phyloP scores from a whole-genome alignment of 176 grass and related monocot genomes.

The Avena insularis region DNA sequence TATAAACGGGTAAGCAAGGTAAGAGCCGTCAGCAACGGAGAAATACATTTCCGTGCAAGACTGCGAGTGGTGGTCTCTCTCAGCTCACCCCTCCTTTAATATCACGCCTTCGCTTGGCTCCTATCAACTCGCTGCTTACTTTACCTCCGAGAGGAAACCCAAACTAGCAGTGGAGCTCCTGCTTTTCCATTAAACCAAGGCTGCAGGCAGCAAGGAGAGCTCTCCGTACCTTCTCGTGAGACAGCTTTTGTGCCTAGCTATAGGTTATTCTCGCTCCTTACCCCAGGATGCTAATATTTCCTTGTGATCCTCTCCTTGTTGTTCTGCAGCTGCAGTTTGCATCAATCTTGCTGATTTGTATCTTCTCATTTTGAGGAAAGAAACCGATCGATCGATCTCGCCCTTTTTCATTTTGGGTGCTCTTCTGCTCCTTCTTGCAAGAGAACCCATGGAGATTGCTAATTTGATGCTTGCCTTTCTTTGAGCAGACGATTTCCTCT shows the following conservation, averaged over 20 bases:
- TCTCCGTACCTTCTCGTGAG: neutral
- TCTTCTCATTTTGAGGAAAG: constrained; percentile 48
- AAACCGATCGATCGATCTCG: neutral
- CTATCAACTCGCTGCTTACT: constrained; percentile 42
- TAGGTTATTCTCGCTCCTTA: constrained; percentile 47
- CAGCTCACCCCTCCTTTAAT: constrained; percentile 25
- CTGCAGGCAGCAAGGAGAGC: neutral
- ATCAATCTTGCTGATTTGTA: constrained; percentile 27
- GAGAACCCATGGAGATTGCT: no score
- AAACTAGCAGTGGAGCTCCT: constrained; percentile 26
- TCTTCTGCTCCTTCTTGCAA: neutral
- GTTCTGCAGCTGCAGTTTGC: constrained; percentile 28
- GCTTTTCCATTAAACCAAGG: constrained; percentile 51
- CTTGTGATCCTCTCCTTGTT: constrained; percentile 16
- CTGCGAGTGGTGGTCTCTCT: neutral
- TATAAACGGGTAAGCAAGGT: constrained; percentile 58
- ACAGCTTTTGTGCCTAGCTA: constrained; percentile 17
- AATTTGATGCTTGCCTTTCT: neutral
- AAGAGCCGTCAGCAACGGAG: constrained; percentile 14
- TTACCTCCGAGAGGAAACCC: constrained; percentile 23
- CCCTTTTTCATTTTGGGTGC: constrained; percentile 19
- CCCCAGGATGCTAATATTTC: constrained; percentile 31
- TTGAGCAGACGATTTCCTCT: neutral
- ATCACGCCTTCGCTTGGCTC: constrained; percentile 13
- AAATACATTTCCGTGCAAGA: constrained; percentile 30